A percentile compares a stretch with the other conserved stretches of the same genome.
phyloP scores from a whole-genome alignment of 306 rosid genomes.

The Cyamopsis tetragonoloba region DNA sequence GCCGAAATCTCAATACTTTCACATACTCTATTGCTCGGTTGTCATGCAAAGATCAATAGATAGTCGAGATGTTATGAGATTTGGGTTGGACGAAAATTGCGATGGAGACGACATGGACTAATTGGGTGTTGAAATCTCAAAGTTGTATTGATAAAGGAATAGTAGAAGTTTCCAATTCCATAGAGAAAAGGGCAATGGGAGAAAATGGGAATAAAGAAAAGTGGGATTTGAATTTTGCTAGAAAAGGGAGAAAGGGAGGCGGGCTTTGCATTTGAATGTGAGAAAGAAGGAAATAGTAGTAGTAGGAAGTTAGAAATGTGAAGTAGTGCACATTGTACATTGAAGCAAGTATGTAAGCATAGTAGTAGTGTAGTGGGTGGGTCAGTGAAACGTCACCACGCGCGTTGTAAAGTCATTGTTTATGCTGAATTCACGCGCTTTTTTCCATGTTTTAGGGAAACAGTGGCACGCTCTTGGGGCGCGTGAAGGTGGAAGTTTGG shows the following conservation, averaged over 20 bases:
- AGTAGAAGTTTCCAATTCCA: too few relatives aligned
- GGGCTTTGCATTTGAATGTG: constrained; percentile 83
- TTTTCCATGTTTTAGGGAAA: constrained; percentile 8
- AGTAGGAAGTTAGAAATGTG: neutral
- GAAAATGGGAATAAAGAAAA: constrained; percentile 7
- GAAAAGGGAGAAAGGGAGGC: constrained; percentile 37
- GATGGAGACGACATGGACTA: too few relatives aligned
- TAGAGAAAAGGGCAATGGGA: constrained; percentile 10
- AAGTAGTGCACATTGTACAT: neutral
- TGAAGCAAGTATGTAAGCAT: too few relatives aligned
- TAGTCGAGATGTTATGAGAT: too few relatives aligned
- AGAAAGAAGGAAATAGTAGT: neutral
- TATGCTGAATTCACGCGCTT: constrained; percentile 17
- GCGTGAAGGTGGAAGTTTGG: constrained; percentile 6
- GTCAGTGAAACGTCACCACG: constrained; percentile 46
- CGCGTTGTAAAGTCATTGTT: constrained; percentile 48
- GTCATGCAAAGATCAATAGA: too few relatives aligned
- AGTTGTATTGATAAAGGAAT: constrained; percentile 30
- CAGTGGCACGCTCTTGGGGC: constrained; percentile 36
- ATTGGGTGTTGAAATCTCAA: constrained; percentile 34
- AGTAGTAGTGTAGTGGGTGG: too few relatives aligned
- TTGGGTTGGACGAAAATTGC: too few relatives aligned
- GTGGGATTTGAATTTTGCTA: constrained; percentile 49
- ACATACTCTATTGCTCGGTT: too few relatives aligned
- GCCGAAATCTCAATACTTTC: too few relatives aligned